Evolutionary conservation across 78 protist genomes (phyloP), one percentile per base, ranked within the genome.

Genomic region (Dictyostelium brefeldianum): DNA sequence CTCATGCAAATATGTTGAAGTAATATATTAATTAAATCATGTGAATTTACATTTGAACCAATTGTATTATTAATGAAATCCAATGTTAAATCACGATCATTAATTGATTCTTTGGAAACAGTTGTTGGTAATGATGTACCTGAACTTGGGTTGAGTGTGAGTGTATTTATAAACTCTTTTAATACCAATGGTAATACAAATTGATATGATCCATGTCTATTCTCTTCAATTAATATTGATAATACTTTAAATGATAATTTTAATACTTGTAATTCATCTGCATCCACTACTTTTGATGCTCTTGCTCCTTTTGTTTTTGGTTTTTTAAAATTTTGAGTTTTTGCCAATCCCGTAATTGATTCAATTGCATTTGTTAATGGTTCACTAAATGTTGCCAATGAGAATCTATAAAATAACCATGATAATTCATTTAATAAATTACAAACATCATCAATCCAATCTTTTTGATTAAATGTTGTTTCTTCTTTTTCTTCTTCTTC

Each of bases 1-100:
- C 53, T 25, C 25, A 90, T 48, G 14, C 95, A 90, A 17, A 81
- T 54, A 41, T 90, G 95, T 78, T 90, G 95, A 12, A 90, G 41
- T 31, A 85, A 47, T 6, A 75, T 51, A 6, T 41, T 12, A 14
- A 85, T 51, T 1, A 59, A 77, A 3, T 54, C 36, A 10, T 59
- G 47, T 20, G 56, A 43, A 9, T 36, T 50, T 14, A 57, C 14
- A 10, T 43, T 22, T 46, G 77, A 46, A 1, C 14, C 8, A 8
- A 73, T 17, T 17, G 27, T 36, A 4, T 51, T 8, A 5, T 71
- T 20, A 5, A 85, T 56, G 14, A 74, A 85, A 1, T 20, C 77
- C 3, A 85, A 41, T 12, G 51, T 36, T 1, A 27, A 17, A 22
- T 85, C 92, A 59, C 92, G 81, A 85, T 85, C 92, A 10, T 17